Base-by-base conservation (phyloP, 208 protist species). In the Phytomonas francai region DNA sequence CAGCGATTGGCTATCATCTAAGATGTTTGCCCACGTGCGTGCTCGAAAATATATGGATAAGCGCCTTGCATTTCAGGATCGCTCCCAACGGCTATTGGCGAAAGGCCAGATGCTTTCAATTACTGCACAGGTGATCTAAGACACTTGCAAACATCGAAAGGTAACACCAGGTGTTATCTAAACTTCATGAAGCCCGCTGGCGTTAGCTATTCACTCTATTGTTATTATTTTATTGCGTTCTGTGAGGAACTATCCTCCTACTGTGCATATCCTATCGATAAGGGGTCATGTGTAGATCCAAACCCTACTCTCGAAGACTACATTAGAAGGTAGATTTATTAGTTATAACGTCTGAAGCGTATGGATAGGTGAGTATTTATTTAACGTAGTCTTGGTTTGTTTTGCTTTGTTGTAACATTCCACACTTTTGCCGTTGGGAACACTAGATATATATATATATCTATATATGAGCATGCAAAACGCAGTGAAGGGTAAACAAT, bases 401-500 rank as follows among this genome's bases (percentile, higher is more conserved):
- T 59, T 65, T 29, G 61, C 61, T 45, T 27, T 25, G 33, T 30
- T 29, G 0, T 3, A 33, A 59, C 64, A 2, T 42, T 56, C 25
- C n/a, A 22, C 63, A 57, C 31, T 32, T 32, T 63, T 28, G 19
- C 29, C 19, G 9, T 36, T 42, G 54, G 9, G 9, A 63, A 33
- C 49, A 3, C 3, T 36, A 60, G 57, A 27, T 65, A 49, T 67
- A 25, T 54, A 36, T 64, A 68, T 42, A 27, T 66, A 19, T 3
- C 9, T 49, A 25, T 29, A 16, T 65, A 64, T 65, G 32, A 14
- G 3, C 32, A 36, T 39, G 59, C 59, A 54, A 54, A 54, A 54
- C 0, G 19, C 8, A 54, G 22, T 54, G 45, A 54, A 19, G 16
- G 2, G 19, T 5, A 25, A 12, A 36, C 34, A 34, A 57, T 29